Percentiles rank a stretch among this genome's conserved stretches.
Evolutionary conservation across 352 stramenopile species (phyloP).

Genomic region (Pythium scleroteichum): DNA sequence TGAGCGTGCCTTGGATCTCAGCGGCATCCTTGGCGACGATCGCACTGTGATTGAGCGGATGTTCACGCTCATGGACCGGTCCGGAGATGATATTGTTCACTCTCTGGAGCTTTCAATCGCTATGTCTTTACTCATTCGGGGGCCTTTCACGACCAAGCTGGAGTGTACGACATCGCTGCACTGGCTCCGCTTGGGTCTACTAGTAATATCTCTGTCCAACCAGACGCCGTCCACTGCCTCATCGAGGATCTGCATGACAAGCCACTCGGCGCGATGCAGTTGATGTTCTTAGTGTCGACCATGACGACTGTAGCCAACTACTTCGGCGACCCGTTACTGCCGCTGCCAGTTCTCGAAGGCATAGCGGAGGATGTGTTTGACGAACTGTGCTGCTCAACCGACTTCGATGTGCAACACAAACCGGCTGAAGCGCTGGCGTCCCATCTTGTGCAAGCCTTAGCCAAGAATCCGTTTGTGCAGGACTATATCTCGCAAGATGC

Average conservation of each 20-base stretch:
- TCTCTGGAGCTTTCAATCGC: conserved; percentile 48
- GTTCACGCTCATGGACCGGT: conserved; percentile 64
- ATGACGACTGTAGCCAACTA: conserved; percentile 45
- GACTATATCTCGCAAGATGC: conserved; percentile 38
- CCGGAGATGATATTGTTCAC: conserved; percentile 51
- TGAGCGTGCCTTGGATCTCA: conserved; percentile 38
- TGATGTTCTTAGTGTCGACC: conserved; percentile 53
- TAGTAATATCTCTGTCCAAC: not conserved
- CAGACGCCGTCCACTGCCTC: conserved; percentile 22
- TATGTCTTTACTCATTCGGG: conserved; percentile 41
- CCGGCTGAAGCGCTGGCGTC: not conserved
- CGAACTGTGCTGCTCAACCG: conserved; percentile 18
- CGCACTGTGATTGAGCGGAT: conserved; percentile 52
- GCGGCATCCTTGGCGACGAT: conserved; percentile 46
- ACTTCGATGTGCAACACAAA: conserved; percentile 10
- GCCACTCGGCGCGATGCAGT: conserved; percentile 22
- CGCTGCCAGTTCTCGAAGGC: conserved; percentile 30
- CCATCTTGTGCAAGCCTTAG: conserved; percentile 32
- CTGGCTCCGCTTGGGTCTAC: not conserved
- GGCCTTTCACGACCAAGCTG: conserved; percentile 43
- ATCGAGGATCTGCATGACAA: conserved; percentile 20
- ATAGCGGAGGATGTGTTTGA: conserved; percentile 38
- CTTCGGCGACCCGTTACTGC: conserved; percentile 54
- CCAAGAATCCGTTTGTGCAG: conserved; percentile 41
- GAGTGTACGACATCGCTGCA: conserved; percentile 47